A percentile compares a stretch with the other conserved stretches of the same genome.
Conservation (phyloP, 108 stramenopile genomes). For the Pseudonitzschia delicatissima region DNA sequence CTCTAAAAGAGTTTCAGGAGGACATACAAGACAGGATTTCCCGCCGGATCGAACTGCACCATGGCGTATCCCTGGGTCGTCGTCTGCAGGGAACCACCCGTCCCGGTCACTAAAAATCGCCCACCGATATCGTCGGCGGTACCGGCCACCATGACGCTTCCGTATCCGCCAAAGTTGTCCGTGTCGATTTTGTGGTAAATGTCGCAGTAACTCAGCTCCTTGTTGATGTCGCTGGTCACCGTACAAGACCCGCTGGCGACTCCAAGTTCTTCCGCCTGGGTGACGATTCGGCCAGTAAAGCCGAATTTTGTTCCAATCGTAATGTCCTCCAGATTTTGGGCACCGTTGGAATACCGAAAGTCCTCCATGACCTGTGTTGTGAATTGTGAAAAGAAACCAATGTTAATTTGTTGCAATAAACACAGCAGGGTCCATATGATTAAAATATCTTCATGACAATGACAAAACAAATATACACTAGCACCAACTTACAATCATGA, state of each 20-base stretch:
- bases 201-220: constrained; percentile 16
- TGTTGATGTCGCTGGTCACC: constrained; percentile 14
- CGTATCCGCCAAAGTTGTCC: constrained; percentile 14
- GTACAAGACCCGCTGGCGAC: constrained; percentile 4
- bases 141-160: constrained; percentile 15
- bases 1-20: constrained; percentile 16
- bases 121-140: constrained; percentile 21
- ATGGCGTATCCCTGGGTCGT: constrained; percentile 10
- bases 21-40: constrained; percentile 26
- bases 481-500: constrained; percentile 14
- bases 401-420: background rate
- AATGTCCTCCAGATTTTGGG: background rate
- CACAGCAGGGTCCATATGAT: background rate
- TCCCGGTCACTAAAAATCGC: constrained; percentile 22
- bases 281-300: constrained; percentile 23
- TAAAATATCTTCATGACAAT: background rate
- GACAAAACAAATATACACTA: background rate
- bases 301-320: constrained; percentile 21
- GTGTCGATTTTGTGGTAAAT: constrained; percentile 21
- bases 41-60: constrained; percentile 25
- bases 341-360: constrained; percentile 17
- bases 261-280: constrained; percentile 15
- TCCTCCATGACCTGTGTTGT: constrained; percentile 26
- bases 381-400: background rate
- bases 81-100: constrained; percentile 10